Percentiles rank a stretch among this genome's conserved stretches.
Evolutionary conservation across 345 rosid genomes (phyloP).

Genomic region (Rhodamnia argentea): DNA sequence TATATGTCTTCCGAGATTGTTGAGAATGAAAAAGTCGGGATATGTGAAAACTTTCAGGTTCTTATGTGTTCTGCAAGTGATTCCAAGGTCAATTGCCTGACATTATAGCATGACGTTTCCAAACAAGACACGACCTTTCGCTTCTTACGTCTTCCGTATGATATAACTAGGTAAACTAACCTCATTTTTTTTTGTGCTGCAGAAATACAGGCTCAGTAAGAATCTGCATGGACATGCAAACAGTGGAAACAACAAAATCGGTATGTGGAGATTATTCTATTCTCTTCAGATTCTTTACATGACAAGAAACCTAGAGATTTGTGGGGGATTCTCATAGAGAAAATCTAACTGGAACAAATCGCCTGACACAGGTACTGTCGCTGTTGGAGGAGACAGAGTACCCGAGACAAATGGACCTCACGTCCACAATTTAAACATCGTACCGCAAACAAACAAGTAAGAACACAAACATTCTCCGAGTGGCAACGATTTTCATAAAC

Average conservation of each 20-base stretch:
- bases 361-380: background rate
- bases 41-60: background rate
- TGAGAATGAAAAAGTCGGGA: background rate
- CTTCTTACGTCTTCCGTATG: background rate
- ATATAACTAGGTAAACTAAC: background rate
- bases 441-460: slow-evolving; percentile 11
- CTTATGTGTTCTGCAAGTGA: background rate
- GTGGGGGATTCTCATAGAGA: background rate
- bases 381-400: slow-evolving; percentile 7
- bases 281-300: background rate
- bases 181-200: background rate
- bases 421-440: slow-evolving; percentile 1
- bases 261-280: background rate
- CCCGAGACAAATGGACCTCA: slow-evolving; percentile 5
- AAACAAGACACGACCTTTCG: background rate
- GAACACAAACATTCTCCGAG: background rate
- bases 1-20: background rate
- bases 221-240: slow-evolving; percentile 11
- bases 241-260: background rate
- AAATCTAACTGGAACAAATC: background rate
- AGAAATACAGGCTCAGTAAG: slow-evolving; percentile 23
- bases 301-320: background rate
- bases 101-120: background rate
- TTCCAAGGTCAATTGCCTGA: background rate
- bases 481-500: background rate